Conservation (phyloP, 169 alveolate species). For the Plasmodium gaboni region DNA sequence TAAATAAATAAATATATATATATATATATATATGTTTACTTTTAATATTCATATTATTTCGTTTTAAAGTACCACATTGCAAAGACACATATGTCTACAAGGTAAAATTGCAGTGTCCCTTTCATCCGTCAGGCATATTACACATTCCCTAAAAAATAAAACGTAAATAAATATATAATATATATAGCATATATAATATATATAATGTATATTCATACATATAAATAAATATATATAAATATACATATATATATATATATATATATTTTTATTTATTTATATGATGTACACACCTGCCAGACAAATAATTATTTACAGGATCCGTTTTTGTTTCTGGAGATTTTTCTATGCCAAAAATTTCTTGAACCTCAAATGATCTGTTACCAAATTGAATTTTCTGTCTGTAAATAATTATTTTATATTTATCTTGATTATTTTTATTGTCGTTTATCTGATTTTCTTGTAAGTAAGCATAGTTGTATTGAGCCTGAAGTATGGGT, state of each 20-base stretch:
- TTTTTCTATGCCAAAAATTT: constrained; percentile 70
- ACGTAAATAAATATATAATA: not conserved
- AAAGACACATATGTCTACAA: constrained; percentile 88
- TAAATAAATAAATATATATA: not conserved
- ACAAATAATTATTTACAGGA: constrained; percentile 30
- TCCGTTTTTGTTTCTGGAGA: constrained; percentile 19
- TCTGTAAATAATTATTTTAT: constrained; percentile 50
- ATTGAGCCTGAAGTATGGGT: constrained; percentile 58
- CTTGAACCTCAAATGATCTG: constrained; percentile 44
- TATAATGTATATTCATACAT: not conserved
- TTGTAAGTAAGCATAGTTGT: constrained; percentile 47
- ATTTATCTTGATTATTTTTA: constrained; percentile 2
- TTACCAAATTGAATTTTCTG: constrained; percentile 69
- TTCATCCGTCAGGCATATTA: constrained; percentile 84
- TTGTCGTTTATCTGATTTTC: constrained; percentile 33
- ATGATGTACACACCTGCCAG: constrained; percentile 38
- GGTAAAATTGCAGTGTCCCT: constrained; percentile 85
- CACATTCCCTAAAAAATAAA: constrained; percentile 79
- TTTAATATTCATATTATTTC: not conserved
- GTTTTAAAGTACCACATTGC: constrained; percentile 78
- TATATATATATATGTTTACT: not conserved
- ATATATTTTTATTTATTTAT: not conserved
- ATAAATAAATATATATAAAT: not conserved
- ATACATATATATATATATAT: constrained; percentile 8
- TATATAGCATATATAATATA: no score